Base-by-base conservation (phyloP, 495 filamentous ascomycete species). In the Aspergillus indologenus region DNA sequence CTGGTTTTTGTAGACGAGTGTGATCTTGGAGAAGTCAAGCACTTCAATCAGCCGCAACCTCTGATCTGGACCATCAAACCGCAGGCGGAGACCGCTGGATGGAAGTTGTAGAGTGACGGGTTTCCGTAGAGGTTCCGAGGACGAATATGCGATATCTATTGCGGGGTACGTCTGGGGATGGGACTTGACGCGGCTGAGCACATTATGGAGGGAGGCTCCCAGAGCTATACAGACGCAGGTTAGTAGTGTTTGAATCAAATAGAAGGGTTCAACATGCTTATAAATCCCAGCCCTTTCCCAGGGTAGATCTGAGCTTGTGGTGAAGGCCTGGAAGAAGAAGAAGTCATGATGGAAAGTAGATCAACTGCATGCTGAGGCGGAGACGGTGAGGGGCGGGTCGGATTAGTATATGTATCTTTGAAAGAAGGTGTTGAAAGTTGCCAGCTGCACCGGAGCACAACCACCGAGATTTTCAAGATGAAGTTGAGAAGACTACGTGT, bases 21-120 rank as follows among this genome's bases (percentile, higher is more conserved):
- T 82, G 40, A 83, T 89, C 68, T 91, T 93, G n/a, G 87, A 84
- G 61, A 98, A 98, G 68, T 98, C 91, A 20, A 90, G 72, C 19
- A 97, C 81, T 71, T 98, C 94, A 66, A 98, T 90, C 51, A 98
- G 71, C 1, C 94, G 88, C 17, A 98, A 78, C 45, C 92, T 83
- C 73, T 98, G 94, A 65, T 96, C 91, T 3, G 91, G 86, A 0
- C 93, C 94, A 67, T 98, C 94, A 65, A 98, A 98, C 23, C 89
- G 90, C 50, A 98, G 75, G 14, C 93, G 89, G 23, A 98, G 64
- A 19, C 94, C 94, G 72, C 97, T 97, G 6, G 81, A 80, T 11
- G 91, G 89, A 12, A 97, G 83, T 42, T 77, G 80, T 26, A 98
- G 67, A 34, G 89, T 69, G 20, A 96, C 80, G 1, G 90, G 89